Evolutionary conservation across 2,329 filamentous ascomycete genomes (phyloP).

Genomic region (Elsinoe necatrix): DNA sequence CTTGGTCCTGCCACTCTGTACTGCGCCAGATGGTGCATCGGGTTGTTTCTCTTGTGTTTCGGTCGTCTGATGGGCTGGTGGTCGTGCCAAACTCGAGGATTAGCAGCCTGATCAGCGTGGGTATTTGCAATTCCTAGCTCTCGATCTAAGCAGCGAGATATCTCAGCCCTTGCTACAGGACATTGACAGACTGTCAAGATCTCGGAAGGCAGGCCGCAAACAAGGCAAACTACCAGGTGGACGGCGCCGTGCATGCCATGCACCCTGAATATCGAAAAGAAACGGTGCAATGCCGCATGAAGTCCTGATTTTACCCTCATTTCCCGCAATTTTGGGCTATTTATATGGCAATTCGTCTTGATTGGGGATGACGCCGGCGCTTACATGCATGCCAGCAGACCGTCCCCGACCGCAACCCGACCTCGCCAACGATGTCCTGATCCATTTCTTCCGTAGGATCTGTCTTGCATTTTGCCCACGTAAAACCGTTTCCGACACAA

Average conservation of each 20-base stretch:
- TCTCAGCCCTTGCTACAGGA: background rate
- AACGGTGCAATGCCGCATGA: conserved; percentile 1
- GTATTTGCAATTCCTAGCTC: background rate
- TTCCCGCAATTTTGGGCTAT: conserved; percentile 7
- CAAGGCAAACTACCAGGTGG: conserved; percentile 10
- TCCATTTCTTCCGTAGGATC: conserved; percentile 6
- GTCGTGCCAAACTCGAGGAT: background rate
- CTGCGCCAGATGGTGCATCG: conserved; percentile 4
- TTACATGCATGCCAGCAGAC: conserved; percentile 1
- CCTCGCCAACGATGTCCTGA: background rate
- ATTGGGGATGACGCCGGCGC: conserved; percentile 3
- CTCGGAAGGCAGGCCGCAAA: background rate
- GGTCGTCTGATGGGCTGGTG: background rate
- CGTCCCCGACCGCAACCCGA: background rate
- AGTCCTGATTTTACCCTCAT: background rate
- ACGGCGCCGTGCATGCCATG: conserved; percentile 13
- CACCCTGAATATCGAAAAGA: conserved; percentile 10
- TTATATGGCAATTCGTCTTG: background rate
- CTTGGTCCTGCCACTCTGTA: conserved; percentile 12
- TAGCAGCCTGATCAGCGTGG: background rate
- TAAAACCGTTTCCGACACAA: too few species aligned
- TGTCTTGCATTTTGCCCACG: too few species aligned
- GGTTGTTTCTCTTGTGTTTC: conserved; percentile 12
- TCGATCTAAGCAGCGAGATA: background rate
- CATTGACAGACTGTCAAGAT: background rate